Base-by-base conservation (phyloP, 2,329 filamentous ascomycete species). In the Penicillium fuscoglaucum region DNA sequence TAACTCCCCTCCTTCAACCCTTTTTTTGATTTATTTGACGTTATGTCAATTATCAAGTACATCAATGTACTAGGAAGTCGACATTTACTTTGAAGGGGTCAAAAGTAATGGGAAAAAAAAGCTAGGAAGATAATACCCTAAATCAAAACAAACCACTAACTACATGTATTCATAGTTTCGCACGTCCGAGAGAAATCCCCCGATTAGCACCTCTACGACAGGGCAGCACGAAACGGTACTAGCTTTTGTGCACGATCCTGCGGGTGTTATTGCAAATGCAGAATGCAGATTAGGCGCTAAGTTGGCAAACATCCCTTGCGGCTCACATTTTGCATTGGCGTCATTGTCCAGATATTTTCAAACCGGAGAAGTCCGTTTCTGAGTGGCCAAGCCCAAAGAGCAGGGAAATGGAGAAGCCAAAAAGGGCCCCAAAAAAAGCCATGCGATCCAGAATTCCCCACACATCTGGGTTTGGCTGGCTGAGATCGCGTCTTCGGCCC, bases 371-470 rank as follows among this genome's bases (percentile, higher is more conserved):
- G 53, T 66, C 65, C 65, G 63, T 47, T 26, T 33, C 19, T 41
- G 40, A 59, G 24, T 55, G 46, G 41, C 21, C 21, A 21, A 58
- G 52, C 47, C 61, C 45, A 57, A 58, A 43, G 43, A 56, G 41
- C 33, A 58, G 24, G 45, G 48, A 63, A 59, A 53, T 33, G 26
- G 43, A 35, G 29, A 24, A 37, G 31, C 15, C 15, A 48, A 35
- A 17, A 37, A 15, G 19, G 12, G 19, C 31, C 28, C 43, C 39
- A 29, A 37, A 50, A 57, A 58, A 52, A 58, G 60, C 59, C 61
- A 64, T 65, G 53, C 60, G 61, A 61, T 62, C 54, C 56, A 53
- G 58, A 55, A 62, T 57, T 64, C 65, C 64, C 65, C 65, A 66
- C 64, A 65, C 37, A 60, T 60, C 57, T 65, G 59, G 52, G 59